Evolutionary conservation across 768 basidiomycete species (phyloP), one percentile per base, ranked within the genome.

Genomic region (Russula dissimulans): DNA sequence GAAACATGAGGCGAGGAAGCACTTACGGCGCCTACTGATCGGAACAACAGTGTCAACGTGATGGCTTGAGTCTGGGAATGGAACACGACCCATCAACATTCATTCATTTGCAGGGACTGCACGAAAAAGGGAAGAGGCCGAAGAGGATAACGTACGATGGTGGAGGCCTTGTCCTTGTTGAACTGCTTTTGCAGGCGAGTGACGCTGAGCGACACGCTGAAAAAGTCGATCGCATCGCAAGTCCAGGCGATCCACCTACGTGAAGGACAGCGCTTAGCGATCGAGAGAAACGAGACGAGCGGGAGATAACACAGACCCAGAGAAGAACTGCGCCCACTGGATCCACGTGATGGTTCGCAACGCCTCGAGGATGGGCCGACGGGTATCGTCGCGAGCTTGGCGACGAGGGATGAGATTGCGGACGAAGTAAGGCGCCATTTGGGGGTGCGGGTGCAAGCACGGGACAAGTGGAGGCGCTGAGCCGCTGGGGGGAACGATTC

Each of bases 41-140:
- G 83, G 78, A 97, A 89, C 18, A 98, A 81, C 2, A 98, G 78
- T 0, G 95, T 97, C 50, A 98, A 78, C 8, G 95, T 97, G 69
- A 98, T 94, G 5, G 91, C 81, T 22, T 85, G 84, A 50, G 90
- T 89, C 79, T 79, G 57, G 42, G 49, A n/a, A 26, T 17, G 36
- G 18, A 45, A 46, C 1, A 7, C 17, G 17, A 4, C 14, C 36
- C 26, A 34, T 55, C 32, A 49, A 22, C 29, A 39, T 29, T 61
- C 52, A 51, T 46, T 32, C 29, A 2, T 26, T 26, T 26, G 14
- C 45, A 43, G 15, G 15, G n/a, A 17, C 9, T 9, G 15, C 4
- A 8, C 34, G 15, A 47, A 32, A 31, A 8, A 15, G 56, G 14
- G 17, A 50, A 14, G 52, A 32, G 29, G 26, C 29, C 7, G 12